A percentile compares a stretch with the other conserved stretches of the same genome.
Conservation (phyloP, 2,329 filamentous ascomycete species). For the Colletotrichum abscissum region DNA sequence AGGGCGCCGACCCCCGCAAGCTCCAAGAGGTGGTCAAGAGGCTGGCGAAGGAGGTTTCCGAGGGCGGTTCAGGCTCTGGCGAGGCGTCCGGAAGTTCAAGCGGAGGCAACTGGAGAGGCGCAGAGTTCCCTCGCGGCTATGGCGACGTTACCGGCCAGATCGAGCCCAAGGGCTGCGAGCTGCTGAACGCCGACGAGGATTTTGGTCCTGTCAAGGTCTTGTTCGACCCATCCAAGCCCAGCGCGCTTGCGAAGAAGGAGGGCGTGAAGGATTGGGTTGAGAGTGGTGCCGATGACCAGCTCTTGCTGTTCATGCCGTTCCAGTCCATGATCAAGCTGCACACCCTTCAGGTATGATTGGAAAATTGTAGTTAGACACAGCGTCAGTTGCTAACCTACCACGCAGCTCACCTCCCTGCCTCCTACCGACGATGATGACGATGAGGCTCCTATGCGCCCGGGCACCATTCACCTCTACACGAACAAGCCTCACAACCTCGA, state of each 20-base stretch:
- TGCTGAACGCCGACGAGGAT: slow-evolving; percentile 87
- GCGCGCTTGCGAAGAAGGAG: slow-evolving; percentile 68
- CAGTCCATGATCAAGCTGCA: slow-evolving; percentile 90
- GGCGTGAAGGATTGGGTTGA: slow-evolving; percentile 84
- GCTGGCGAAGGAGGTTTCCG: slow-evolving; percentile 73
- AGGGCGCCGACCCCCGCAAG: slow-evolving; percentile 78
- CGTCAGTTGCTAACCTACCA: slow-evolving; percentile 15
- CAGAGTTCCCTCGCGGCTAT: slow-evolving; percentile 82
- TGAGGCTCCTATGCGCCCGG: slow-evolving; percentile 83
- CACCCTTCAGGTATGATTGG: slow-evolving; percentile 70
- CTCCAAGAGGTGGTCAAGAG: slow-evolving; percentile 79
- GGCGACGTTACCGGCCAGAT: slow-evolving; percentile 84
- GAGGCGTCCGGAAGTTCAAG: slow-evolving; percentile 55
- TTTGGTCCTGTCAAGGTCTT: slow-evolving; percentile 79
- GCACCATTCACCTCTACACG: slow-evolving; percentile 84
- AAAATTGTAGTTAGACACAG: no score
- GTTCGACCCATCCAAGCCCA: slow-evolving; percentile 77
- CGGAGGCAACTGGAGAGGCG: slow-evolving; percentile 75
- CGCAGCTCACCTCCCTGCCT: slow-evolving; percentile 86
- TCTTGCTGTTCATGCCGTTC: slow-evolving; percentile 94
- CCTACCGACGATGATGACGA: slow-evolving; percentile 72
- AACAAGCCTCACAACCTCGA: slow-evolving; percentile 92
- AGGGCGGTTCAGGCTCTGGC: slow-evolving; percentile 48
- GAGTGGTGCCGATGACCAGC: slow-evolving; percentile 96
- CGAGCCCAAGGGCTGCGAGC: slow-evolving; percentile 82